Evolutionary conservation across 1,284 basidiomycete genomes (phyloP).

Genomic region (Butyriboletus regius): DNA sequence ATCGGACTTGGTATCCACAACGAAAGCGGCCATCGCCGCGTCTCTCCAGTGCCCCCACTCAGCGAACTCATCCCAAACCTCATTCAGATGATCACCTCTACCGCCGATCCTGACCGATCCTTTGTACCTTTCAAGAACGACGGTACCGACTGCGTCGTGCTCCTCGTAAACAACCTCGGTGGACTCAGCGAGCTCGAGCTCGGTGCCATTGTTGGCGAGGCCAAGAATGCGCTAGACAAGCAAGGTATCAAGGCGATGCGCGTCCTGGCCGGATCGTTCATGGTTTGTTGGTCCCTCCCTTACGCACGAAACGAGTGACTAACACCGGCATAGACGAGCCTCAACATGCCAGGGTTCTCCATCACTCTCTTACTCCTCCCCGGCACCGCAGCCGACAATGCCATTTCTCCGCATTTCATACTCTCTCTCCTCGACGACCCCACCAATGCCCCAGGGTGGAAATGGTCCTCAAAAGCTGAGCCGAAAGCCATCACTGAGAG

Average conservation of each 20-base stretch:
- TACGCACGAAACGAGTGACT: neutral
- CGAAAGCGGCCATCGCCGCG: constrained; percentile 70
- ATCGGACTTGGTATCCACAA: constrained; percentile 91
- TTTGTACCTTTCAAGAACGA: constrained; percentile 73
- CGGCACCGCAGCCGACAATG: constrained; percentile 32
- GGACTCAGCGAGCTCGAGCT: constrained; percentile 84
- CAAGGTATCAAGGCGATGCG: constrained; percentile 57
- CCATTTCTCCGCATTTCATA: constrained; percentile 44
- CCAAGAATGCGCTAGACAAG: constrained; percentile 46
- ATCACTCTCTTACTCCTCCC: constrained; percentile 81
- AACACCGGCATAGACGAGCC: constrained; percentile 55
- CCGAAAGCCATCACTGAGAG: constrained; percentile 30
- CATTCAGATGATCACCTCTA: constrained; percentile 66
- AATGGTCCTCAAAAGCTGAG: constrained; percentile 50
- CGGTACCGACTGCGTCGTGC: constrained; percentile 58
- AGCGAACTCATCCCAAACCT: constrained; percentile 66
- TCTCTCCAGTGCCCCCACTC: constrained; percentile 66
- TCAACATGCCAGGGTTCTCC: constrained; percentile 93
- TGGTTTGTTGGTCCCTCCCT: constrained; percentile 46
- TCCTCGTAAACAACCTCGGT: constrained; percentile 76
- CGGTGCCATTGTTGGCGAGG: constrained; percentile 60
- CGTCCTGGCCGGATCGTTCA: constrained; percentile 72
- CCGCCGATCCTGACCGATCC: constrained; percentile 72
- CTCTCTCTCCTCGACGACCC: constrained; percentile 73
- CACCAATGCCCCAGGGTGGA: constrained; percentile 76